Evolutionary conservation across 805 yeast genomes (phyloP).

Genomic region (Candida endomychidarum): DNA sequence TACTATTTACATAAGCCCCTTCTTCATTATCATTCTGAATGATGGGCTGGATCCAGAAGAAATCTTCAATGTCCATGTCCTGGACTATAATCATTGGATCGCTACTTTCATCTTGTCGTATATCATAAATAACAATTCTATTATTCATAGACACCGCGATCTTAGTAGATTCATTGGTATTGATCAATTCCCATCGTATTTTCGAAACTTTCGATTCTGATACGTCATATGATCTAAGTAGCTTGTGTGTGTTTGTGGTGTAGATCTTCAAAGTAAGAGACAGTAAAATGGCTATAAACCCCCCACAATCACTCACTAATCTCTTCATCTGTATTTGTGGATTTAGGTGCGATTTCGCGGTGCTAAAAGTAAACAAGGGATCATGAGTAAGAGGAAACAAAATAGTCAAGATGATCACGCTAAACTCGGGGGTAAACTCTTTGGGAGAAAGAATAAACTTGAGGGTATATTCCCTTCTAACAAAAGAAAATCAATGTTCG

Average conservation of each 20-base stretch:
- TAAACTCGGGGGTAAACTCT: constrained; percentile 7
- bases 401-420: neutral
- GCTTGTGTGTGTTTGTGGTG: neutral
- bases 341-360: too few species aligned
- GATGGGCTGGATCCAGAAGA: constrained; percentile 36
- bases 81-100: constrained; percentile 35
- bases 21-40: constrained; percentile 12
- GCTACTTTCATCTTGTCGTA: constrained; percentile 22
- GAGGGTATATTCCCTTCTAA: constrained; percentile 12
- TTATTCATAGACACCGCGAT: constrained; percentile 28
- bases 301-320: constrained; percentile 9
- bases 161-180: constrained; percentile 21
- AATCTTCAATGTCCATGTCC: constrained; percentile 27
- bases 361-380: constrained; percentile 5
- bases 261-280: constrained; percentile 11
- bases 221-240: constrained; percentile 12
- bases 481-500: constrained; percentile 12
- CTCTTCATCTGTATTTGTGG: constrained; percentile 4
- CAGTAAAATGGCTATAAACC: constrained; percentile 3
- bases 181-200: constrained; percentile 15
- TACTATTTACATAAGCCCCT: constrained; percentile 34
- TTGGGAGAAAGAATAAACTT: constrained; percentile 12
- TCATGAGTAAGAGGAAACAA: constrained; percentile 2
- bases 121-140: constrained; percentile 24
- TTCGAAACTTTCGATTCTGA: constrained; percentile 3